phyloP scores from a whole-genome alignment of 1,284 basidiomycete genomes.

The Puccinia brachypodii region DNA sequence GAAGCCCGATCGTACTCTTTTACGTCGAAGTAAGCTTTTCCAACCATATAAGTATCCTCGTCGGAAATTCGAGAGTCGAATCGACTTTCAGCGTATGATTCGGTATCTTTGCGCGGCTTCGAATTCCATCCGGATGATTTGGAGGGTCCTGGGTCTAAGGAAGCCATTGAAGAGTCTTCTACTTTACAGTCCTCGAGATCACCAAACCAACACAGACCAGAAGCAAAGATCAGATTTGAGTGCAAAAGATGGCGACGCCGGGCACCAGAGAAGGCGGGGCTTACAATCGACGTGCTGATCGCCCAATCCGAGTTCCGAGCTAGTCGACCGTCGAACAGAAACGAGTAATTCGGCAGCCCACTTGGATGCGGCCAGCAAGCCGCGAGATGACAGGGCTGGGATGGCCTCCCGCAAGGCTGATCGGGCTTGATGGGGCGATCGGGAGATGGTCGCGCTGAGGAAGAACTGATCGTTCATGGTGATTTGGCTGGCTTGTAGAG shows the following conservation, averaged over 20 bases:
- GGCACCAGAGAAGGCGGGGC: neutral
- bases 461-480: conserved; percentile 11
- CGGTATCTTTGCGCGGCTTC: neutral
- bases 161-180: conserved; percentile 14
- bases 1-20: conserved; percentile 77
- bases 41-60: conserved; percentile 65
- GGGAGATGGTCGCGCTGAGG: conserved; percentile 23
- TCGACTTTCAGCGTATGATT: neutral
- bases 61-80: neutral
- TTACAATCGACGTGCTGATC: conserved; percentile 8
- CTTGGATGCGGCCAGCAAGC: conserved; percentile 49
- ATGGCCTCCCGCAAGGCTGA: conserved; percentile 24
- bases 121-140: neutral
- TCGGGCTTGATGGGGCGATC: conserved; percentile 20
- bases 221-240: neutral
- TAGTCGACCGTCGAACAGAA: conserved; percentile 32
- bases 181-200: conserved; percentile 22
- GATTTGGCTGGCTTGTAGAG: neutral
- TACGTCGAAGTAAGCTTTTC: conserved; percentile 72
- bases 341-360: conserved; percentile 51
- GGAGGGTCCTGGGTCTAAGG: conserved; percentile 1
- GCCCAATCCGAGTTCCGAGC: neutral
- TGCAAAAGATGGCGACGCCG: too few species aligned
- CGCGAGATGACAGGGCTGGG: conserved; percentile 45
- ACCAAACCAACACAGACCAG: neutral